Base-by-base conservation (phyloP, 352 stramenopile species). In the Globisporangium nodosum region DNA sequence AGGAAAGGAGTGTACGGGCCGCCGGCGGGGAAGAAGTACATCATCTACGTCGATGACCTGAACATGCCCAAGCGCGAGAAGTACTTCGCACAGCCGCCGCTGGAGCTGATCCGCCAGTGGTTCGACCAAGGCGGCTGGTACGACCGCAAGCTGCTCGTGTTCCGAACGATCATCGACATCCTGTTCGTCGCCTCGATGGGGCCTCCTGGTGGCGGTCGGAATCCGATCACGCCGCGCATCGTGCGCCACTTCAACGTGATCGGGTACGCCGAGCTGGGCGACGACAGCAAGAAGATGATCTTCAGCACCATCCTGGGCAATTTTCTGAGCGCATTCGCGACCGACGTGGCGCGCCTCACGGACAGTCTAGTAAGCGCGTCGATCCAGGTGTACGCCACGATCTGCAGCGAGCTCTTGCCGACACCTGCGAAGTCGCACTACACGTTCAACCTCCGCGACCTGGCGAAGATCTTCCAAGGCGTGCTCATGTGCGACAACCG, bases 21-120 rank as follows among this genome's bases (percentile, higher is more conserved):
- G 8, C 77, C 89, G 0, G 81, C 88, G 18, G 92, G 94, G 5
- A 98, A 97, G 65, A 90, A 91, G 33, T 96, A 93, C 63, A 92
- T 98, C 40, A 74, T 98, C n/a, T 97, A 97, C 64, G 86, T 98
- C 40, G 94, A 98, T 64, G 94, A 98, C 65, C 63, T 98, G 7
- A 98, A 98, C 67, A 98, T 98, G 94, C 93, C 94, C 15, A 96
- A 97, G 66, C 82, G 86, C 16, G 93, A 98, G 58, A 94, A 93
- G 52, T 97, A 95, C 60, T 96, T 96, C 53, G 94, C 94, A 0
- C 93, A 98, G 71, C 94, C 94, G 27, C 92, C 94, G 3, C 74
- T 98, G n/a, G 94, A 98, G 64, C 70, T 98, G 30, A 77, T 98
- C 45, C 84, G 92, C 0, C 92, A 98, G 67, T 97, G 88, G 87